These are phyloP conservation scores for Clohesyomyces aquaticus DNA, from an alignment of 495 filamentous ascomycete species.

Conservation along the genomic window DNA sequence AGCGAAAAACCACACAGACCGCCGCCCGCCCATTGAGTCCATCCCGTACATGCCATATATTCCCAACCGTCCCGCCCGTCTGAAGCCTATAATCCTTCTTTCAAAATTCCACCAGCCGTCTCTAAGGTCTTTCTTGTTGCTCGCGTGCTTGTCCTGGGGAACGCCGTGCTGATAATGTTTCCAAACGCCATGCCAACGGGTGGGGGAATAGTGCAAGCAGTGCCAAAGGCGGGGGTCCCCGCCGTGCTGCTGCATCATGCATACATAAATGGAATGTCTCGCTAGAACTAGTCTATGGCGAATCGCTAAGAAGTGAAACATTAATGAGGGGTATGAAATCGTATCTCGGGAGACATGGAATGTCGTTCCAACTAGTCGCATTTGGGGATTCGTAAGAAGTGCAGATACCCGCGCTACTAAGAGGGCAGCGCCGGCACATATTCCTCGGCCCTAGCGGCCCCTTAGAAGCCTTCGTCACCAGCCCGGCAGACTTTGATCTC, in stretches of 20 bases:
- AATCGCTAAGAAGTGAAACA: conserved; percentile 19
- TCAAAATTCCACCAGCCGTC: conserved; percentile 27
- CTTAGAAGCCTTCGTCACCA: conserved; percentile 82
- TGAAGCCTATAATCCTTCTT: conserved; percentile 13
- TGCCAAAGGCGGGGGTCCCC: conserved; percentile 11
- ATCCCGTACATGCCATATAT: not conserved
- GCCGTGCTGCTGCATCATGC: conserved; percentile 34
- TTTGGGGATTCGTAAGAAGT: not conserved
- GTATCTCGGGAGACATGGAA: conserved; percentile 14
- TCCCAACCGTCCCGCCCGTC: not conserved
- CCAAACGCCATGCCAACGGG: conserved; percentile 34
- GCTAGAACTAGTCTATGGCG: conserved; percentile 18
- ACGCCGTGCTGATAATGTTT: conserved; percentile 33
- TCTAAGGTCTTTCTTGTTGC: conserved; percentile 30
- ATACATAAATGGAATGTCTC: conserved; percentile 32
- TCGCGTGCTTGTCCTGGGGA: conserved; percentile 20
- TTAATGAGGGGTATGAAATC: not conserved
- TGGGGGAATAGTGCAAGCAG: conserved; percentile 12
- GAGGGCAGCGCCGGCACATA: not conserved
- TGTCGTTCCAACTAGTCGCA: conserved; percentile 11
- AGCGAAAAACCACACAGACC: conserved; percentile 15
- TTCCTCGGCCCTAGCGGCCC: not conserved
- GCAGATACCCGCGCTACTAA: conserved; percentile 10
- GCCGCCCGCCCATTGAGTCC: conserved; percentile 18
- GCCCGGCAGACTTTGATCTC: conserved; percentile 96